These are phyloP conservation scores for Rhizopogon vulgaris DNA, from an alignment of 768 basidiomycete species.

Conservation along the genomic window DNA sequence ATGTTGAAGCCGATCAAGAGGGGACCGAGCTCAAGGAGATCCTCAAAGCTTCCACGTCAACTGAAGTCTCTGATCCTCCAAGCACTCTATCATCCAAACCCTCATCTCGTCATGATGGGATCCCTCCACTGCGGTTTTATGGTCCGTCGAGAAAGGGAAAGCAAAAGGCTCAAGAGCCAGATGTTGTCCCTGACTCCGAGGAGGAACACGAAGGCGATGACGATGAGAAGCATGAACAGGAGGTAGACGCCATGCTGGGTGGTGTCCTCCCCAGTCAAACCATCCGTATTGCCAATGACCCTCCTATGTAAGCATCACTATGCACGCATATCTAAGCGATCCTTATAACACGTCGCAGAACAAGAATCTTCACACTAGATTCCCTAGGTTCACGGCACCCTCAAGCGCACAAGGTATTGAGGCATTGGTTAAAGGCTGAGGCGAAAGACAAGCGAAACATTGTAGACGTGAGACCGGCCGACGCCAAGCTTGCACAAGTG, in stretches of 20 bases:
- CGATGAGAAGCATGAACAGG: slow-evolving; percentile 25
- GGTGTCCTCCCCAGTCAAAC: slow-evolving; percentile 6
- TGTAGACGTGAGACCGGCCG: slow-evolving; percentile 30
- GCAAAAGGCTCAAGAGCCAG: not conserved
- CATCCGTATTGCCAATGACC: slow-evolving; percentile 9
- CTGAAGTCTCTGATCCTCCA: not conserved
- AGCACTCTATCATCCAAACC: slow-evolving; percentile 1
- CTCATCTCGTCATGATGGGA: slow-evolving; percentile 1
- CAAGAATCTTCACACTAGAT: slow-evolving; percentile 84
- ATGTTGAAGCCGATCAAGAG: not conserved
- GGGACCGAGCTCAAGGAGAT: not conserved
- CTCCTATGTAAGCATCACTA: slow-evolving; percentile 14
- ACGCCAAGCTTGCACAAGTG: slow-evolving; percentile 50
- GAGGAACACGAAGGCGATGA: slow-evolving; percentile 14
- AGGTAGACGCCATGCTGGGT: slow-evolving; percentile 25
- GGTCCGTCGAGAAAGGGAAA: slow-evolving; percentile 3
- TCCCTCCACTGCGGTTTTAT: slow-evolving; percentile 22
- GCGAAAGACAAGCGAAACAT: slow-evolving; percentile 63
- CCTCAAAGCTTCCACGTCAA: not conserved
- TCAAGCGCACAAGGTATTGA: slow-evolving; percentile 54
- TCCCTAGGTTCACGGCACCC: slow-evolving; percentile 76
- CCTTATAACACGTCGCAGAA: slow-evolving; percentile 33
- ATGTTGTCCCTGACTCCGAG: slow-evolving; percentile 15
- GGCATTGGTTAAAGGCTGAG: slow-evolving; percentile 66
- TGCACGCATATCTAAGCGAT: not conserved